A percentile compares a stretch with the other conserved stretches of the same genome.
These are phyloP conservation scores for Trypanosoma cruzi DNA, from an alignment of 208 protist species.

Conservation along the genomic window DNA sequence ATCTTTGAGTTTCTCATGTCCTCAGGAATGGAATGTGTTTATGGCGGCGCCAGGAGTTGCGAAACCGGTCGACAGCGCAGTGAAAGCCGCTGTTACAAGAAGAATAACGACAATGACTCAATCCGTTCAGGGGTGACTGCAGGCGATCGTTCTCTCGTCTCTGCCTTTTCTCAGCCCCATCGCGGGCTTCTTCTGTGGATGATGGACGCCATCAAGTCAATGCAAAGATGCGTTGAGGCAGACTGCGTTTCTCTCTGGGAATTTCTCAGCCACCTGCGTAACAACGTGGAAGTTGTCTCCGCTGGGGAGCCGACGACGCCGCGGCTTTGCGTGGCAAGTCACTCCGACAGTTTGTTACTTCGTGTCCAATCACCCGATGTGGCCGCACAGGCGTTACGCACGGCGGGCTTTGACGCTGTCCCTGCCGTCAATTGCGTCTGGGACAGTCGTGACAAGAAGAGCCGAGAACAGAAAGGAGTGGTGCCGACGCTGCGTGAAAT, in stretches of 20 bases:
- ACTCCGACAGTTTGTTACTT: constrained; percentile 30
- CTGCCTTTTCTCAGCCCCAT: constrained; percentile 20
- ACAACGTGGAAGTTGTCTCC: constrained; percentile 36
- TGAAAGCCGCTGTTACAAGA: not conserved
- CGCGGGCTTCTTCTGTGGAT: constrained; percentile 11
- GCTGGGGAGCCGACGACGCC: constrained; percentile 36
- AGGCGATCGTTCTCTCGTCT: not conserved
- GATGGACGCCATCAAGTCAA: not conserved
- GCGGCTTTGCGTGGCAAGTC: constrained; percentile 23
- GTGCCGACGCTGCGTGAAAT: constrained; percentile 22
- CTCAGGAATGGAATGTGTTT: not conserved
- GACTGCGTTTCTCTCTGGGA: constrained; percentile 37
- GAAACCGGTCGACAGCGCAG: not conserved
- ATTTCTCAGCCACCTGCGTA: constrained; percentile 32
- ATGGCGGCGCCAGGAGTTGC: not conserved
- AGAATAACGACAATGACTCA: no score
- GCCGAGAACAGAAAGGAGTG: not conserved
- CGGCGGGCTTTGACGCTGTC: constrained; percentile 32
- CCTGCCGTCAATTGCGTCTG: constrained; percentile 7
- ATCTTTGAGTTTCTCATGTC: constrained; percentile 18
- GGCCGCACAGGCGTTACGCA: constrained; percentile 13
- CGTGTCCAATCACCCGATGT: constrained; percentile 25
- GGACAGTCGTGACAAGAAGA: not conserved
- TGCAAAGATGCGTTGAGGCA: constrained; percentile 10
- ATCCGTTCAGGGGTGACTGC: not conserved